A percentile compares a stretch with the other conserved stretches of the same genome.
Conservation (phyloP, 495 filamentous ascomycete genomes). For the Tuber magnatum region DNA sequence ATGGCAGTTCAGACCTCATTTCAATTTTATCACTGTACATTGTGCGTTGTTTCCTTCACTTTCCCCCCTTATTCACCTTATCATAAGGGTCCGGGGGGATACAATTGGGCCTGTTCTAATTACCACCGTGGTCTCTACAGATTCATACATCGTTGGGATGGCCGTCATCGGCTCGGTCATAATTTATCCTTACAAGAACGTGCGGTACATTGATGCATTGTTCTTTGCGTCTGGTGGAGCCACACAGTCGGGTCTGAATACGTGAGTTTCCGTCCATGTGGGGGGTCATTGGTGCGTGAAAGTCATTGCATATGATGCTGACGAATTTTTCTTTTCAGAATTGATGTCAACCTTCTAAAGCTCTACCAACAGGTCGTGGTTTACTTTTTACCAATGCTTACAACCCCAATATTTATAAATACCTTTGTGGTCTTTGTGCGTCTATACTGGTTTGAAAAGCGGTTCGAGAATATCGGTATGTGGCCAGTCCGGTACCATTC, state of each 20-base stretch:
- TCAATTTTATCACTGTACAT: constrained; percentile 82
- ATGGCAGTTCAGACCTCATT: constrained; percentile 48
- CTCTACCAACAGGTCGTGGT: constrained; percentile 71
- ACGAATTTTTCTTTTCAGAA: constrained; percentile 40
- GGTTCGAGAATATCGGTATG: constrained; percentile 70
- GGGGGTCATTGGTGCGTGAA: background rate
- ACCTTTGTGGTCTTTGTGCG: constrained; percentile 81
- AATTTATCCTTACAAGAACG: constrained; percentile 52
- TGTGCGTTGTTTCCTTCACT: constrained; percentile 49
- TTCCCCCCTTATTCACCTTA: constrained; percentile 6
- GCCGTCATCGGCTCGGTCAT: constrained; percentile 67
- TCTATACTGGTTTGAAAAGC: constrained; percentile 95
- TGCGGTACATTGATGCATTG: constrained; percentile 82
- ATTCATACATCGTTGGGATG: constrained; percentile 69
- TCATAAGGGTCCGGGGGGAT: background rate
- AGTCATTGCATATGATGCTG: constrained; percentile 12
- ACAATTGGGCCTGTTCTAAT: background rate
- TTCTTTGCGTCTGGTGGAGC: constrained; percentile 72
- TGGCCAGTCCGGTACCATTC: constrained; percentile 35
- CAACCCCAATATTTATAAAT: constrained; percentile 88
- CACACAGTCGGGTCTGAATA: constrained; percentile 89
- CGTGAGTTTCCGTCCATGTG: constrained; percentile 43
- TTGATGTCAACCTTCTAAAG: constrained; percentile 66
- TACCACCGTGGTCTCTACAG: constrained; percentile 42
- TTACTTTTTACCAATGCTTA: constrained; percentile 63